Evolutionary conservation across 2,329 filamentous ascomycete species (phyloP), one percentile per base, ranked within the genome.

Genomic region (Microsporum canis): DNA sequence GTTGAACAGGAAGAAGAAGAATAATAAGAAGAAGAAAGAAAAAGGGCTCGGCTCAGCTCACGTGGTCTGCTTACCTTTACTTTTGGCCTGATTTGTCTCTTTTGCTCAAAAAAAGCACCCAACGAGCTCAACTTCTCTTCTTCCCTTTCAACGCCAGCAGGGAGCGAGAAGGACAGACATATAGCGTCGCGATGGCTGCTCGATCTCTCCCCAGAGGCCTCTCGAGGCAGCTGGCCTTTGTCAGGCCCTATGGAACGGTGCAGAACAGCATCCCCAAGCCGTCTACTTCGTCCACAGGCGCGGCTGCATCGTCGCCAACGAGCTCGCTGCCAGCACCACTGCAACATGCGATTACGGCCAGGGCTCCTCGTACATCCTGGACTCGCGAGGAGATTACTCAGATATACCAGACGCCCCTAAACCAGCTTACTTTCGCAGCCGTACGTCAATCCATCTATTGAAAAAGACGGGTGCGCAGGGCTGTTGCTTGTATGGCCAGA

Each of bases 321-420:
- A 68, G 70, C 33, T 67, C 72, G 2, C 65, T 72, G 33, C 66
- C 59, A 59, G 36, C 72, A 14, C 71, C 66, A 0, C 64, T 76
- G 43, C 70, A 71, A 45, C 70, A 75, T 63, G 74, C 74, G 5
- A 70, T 70, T 3, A 66, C 69, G 2, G 72, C 73, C 23, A 70
- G 62, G 5, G 67, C 65, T 55, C 82, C 88, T 10, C 80, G 89
- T 57, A 86, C 85, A 68, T 82, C 86, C 72, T 95, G 90, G 91
- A 89, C 88, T 4, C 84, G 82, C 65, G 85, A 91, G 65, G 88
- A 95, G 75, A 90, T 95, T 64, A 78, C 86, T 7, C 83, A 88
- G 65, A 87, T 95, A 67, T 95, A 94, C 76, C 83, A 91, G 70
- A 87, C 86, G 58, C 88, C 89, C 14, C 77, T 95, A 71, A 86